Base-by-base conservation (phyloP, 176 grass and related monocot species). In the Calamus simplicifolius region DNA sequence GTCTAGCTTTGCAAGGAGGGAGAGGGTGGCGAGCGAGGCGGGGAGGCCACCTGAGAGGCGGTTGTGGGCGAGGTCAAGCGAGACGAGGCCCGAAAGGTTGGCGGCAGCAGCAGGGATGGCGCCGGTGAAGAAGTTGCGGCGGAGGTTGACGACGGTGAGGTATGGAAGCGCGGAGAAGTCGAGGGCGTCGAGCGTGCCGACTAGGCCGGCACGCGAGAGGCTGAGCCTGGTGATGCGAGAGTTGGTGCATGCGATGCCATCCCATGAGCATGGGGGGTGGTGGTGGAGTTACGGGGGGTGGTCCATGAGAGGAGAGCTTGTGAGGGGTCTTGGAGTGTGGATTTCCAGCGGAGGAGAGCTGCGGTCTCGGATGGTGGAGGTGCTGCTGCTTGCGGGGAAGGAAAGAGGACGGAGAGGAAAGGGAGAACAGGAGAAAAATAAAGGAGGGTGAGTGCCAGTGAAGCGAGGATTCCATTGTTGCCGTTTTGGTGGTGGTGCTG, bases 281-380 rank as follows among this genome's bases (percentile, higher is more conserved):
- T 0, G 50, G 26, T 18, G 35, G 35, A 43, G 35, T 43, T 13
- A 12, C 12, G 35, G 35, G 12, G 35, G 35, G 8, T 2, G 27
- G 52, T 19, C 64, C 64, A 67, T 16, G 64, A 67, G 27, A 0
- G 25, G 17, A 67, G 64, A 6, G 51, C 7, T 28, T 1, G 10
- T 0, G 16, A 25, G 3, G 26, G 50, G 50, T 27, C 17, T 5
- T 5, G 50, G 50, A 67, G 64, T 0, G 64, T 54, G 64, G 64
- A 67, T 29, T 67, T 67, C 64, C 64, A 67, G 7, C 7, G 64
- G 50, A 67, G 64, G 50, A 67, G 64, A 29, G 64, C 51, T 3
- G 18, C 18, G 16, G 64, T 26, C 30, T 67, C 25, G 64, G 51
- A 54, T 7, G 2, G 14, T 5, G 51, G 54, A 64, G 35, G 12